These are phyloP conservation scores for Globisporangium acanthophoron DNA, from an alignment of 352 stramenopile species.

Conservation along the genomic window DNA sequence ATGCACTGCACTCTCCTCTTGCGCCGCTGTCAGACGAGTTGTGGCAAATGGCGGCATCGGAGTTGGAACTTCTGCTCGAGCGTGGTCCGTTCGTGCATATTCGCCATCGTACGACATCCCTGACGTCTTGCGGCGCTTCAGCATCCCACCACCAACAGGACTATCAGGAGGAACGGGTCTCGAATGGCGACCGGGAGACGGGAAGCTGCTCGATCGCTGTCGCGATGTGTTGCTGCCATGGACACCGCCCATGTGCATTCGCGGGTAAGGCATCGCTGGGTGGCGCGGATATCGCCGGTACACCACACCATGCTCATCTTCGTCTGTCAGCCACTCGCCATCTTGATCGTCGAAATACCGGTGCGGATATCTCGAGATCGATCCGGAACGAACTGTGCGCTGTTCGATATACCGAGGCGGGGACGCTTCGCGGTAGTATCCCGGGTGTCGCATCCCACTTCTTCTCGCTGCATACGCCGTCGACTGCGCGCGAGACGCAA, in stretches of 20 bases:
- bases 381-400: not conserved
- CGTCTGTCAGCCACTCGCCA: constrained; percentile 13
- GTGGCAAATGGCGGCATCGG: not conserved
- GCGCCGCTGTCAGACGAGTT: not conserved
- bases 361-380: not conserved
- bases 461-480: constrained; percentile 2
- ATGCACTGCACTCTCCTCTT: not conserved
- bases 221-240: not conserved
- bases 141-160: not conserved
- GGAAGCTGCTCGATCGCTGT: constrained; percentile 3
- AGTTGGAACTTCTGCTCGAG: not conserved
- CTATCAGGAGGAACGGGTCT: constrained; percentile 1
- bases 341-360: constrained; percentile 5
- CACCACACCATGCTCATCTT: constrained; percentile 6
- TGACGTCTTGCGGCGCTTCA: constrained; percentile 10
- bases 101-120: not conserved
- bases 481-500: constrained; percentile 1
- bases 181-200: not conserved
- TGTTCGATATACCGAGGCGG: constrained; percentile 4
- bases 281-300: constrained; percentile 10
- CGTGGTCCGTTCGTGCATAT: not conserved
- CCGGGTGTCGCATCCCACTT: not conserved
- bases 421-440: constrained; percentile 3
- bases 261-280: constrained; percentile 2
- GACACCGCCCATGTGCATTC: constrained; percentile 1